Evolutionary conservation across 2,329 filamentous ascomycete species (phyloP).

Genomic region (Madurella mycetomatis): DNA sequence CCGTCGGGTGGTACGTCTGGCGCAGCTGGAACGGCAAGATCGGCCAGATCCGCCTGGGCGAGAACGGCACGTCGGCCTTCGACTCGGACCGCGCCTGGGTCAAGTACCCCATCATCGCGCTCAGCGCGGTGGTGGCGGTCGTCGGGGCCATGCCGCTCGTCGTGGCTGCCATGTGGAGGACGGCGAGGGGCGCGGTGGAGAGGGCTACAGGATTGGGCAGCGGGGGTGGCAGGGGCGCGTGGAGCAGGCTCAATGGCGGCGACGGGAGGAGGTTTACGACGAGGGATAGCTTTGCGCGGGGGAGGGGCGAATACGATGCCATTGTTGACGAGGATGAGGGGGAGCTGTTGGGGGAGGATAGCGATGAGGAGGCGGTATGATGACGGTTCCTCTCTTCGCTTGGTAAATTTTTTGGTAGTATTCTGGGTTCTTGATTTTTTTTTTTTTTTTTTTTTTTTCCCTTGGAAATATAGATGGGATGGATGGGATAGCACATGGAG

Average conservation of each 20-base stretch:
- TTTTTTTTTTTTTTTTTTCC: neutral
- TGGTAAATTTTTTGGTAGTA: neutral
- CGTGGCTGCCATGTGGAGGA: conserved; percentile 67
- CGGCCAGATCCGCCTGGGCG: conserved; percentile 85
- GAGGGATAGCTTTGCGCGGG: conserved; percentile 80
- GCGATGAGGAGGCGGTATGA: conserved; percentile 77
- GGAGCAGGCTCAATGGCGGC: conserved; percentile 50
- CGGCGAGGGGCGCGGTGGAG: conserved; percentile 47
- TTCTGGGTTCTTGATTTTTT: neutral
- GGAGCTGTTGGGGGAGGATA: conserved; percentile 83
- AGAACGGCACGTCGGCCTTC: conserved; percentile 47
- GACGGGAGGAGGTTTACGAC: conserved; percentile 73
- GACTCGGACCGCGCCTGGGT: conserved; percentile 73
- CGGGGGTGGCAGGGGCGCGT: conserved; percentile 41
- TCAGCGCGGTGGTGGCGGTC: conserved; percentile 61
- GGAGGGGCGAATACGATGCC: conserved; percentile 74
- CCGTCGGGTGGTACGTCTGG: conserved; percentile 79
- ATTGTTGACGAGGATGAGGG: conserved; percentile 91
- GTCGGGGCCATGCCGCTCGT: conserved; percentile 65
- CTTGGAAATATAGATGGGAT: too few relatives aligned
- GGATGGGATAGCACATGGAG: too few relatives aligned
- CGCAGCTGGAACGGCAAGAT: conserved; percentile 84
- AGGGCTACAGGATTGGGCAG: conserved; percentile 38
- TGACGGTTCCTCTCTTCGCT: neutral
- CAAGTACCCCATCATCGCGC: conserved; percentile 72